Conservation (phyloP, 2,329 filamentous ascomycete species). For the Aaosphaeria arxii region DNA sequence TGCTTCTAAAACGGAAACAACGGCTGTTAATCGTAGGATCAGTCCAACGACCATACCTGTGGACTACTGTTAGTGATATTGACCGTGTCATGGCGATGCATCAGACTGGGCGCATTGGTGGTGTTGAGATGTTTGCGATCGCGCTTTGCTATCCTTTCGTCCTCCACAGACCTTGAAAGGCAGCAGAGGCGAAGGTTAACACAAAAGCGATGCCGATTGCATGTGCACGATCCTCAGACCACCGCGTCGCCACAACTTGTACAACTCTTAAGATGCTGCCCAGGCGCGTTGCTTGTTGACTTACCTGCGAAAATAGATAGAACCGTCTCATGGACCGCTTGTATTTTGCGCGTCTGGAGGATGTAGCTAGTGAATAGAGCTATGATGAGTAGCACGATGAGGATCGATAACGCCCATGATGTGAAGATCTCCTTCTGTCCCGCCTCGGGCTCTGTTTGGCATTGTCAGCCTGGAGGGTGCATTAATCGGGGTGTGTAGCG, state of each 20-base stretch:
- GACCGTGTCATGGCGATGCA: too few species aligned
- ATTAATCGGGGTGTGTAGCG: background rate
- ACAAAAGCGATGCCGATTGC: too few species aligned
- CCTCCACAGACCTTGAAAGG: background rate
- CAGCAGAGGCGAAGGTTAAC: background rate
- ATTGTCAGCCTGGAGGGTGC: conserved; percentile 33
- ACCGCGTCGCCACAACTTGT: too few species aligned
- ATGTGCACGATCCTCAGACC: too few species aligned
- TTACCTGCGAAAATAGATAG: conserved; percentile 94
- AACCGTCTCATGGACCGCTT: conserved; percentile 96
- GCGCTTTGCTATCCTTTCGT: too few species aligned
- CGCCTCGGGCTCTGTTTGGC: conserved; percentile 68
- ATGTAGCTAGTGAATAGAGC: conserved; percentile 97
- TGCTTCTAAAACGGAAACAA: conserved; percentile 79
- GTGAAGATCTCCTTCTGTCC: conserved; percentile 91
- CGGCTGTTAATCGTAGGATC: conserved; percentile 76
- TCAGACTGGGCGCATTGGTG: too few species aligned
- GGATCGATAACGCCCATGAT: conserved; percentile 96
- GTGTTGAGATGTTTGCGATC: too few species aligned
- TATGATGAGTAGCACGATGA: conserved; percentile 88
- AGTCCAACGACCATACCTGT: conserved; percentile 93
- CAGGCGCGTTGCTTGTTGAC: background rate
- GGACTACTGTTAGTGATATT: too few species aligned
- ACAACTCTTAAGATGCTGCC: conserved; percentile 3
- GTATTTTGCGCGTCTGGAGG: conserved; percentile 93